Percentiles rank a stretch among this genome's conserved stretches.
Conservation (phyloP, 345 rosid species). For the Euphorbia lathyris region DNA sequence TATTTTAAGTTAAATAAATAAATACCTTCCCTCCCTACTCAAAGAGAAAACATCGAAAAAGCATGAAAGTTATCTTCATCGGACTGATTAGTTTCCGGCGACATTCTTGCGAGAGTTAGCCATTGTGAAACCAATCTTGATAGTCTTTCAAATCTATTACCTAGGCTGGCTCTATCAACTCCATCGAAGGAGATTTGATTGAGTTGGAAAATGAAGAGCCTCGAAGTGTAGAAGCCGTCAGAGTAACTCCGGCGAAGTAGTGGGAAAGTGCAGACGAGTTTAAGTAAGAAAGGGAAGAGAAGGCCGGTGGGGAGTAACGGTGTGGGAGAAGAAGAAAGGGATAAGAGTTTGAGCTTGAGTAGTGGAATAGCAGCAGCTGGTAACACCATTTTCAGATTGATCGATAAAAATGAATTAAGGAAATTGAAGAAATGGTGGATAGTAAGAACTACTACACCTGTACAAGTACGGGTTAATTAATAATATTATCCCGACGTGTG, state of each 20-base stretch:
- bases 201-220: conserved; percentile 36
- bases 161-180: background rate
- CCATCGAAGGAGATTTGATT: conserved; percentile 25
- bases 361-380: conserved; percentile 20
- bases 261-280: conserved; percentile 21
- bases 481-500: too few relatives aligned
- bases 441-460: too few relatives aligned
- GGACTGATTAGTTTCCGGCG: background rate
- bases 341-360: conserved; percentile 27
- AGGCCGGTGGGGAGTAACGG: conserved; percentile 20
- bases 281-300: conserved; percentile 27
- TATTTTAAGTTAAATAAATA: too few relatives aligned
- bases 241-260: conserved; percentile 4
- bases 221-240: conserved; percentile 22
- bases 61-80: conserved; percentile 35
- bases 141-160: conserved; percentile 27
- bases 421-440: too few relatives aligned
- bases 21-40: background rate
- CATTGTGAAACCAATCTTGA: conserved; percentile 25
- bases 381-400: conserved; percentile 14
- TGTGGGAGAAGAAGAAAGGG: background rate
- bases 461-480: too few relatives aligned
- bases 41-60: conserved; percentile 35
- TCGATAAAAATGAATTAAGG: too few relatives aligned
- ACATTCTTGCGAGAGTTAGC: conserved; percentile 17